Evolutionary conservation across 441 rosid genomes (phyloP), one percentile per base, ranked within the genome.

Genomic region (Isatis lusitanica): DNA sequence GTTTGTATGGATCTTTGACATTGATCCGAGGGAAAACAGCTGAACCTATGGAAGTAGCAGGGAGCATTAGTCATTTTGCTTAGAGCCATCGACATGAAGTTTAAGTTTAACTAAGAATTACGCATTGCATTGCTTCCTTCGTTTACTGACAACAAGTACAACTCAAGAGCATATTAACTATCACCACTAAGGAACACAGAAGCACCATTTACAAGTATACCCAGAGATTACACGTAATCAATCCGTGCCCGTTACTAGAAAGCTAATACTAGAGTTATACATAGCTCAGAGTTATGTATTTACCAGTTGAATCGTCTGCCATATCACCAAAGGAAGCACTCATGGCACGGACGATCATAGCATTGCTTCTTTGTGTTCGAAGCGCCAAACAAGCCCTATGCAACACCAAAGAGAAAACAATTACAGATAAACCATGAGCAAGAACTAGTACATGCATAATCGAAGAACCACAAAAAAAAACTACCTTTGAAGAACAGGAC

Each of bases 1-100:
- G 87, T 78, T 86, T 95, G 82, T 91, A 91, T 6, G 97, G 97
- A 66, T 93, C 97, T 74, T 87, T 83, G 24, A 91, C 80, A 77
- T 87, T 86, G 76, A 95, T 90, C 82, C 97, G 86, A 48, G 98
- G 98, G 73, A 95, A 95, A 40, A 88, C 50, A 50, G 78, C 87
- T 64, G 93, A 86, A 72, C 83, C 79, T 71, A 80, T 66, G 73
- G 47, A 78, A 66, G 12, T 33, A 79, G 44, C 53, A 48, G 16
- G 10, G 33, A 63, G 46, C 57, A 31, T 57, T 9, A 76, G 55
- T 56, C 71, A 63, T 18, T 28, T 15, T 46, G 42, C 40, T 53
- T 9, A 9, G 21, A 26, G 10, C 35, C 10, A 56, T 42, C 6
- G 9, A 9, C 6, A 8, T 7, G 30, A 53, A 6, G 0, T 48